phyloP scores from a whole-genome alignment of 768 basidiomycete species.

The Lentinula aciculospora region DNA sequence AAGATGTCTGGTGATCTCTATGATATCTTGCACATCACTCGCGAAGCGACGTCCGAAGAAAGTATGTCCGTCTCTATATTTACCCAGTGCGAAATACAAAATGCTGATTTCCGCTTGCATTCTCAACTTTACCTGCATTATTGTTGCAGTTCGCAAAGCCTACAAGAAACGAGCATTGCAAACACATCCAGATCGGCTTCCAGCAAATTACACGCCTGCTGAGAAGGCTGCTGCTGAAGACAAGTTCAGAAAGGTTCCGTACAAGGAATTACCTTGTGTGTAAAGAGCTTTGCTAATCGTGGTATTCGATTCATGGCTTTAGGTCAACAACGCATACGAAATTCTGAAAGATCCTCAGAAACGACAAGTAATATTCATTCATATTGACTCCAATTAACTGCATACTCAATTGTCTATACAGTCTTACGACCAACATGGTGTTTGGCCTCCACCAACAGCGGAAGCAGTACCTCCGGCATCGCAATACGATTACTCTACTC shows the following conservation, averaged over 20 bases:
- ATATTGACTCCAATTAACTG: neutral
- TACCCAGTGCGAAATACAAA: neutral
- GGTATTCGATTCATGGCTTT: neutral
- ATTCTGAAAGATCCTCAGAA: slow-evolving; percentile 59
- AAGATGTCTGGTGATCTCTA: slow-evolving; percentile 59
- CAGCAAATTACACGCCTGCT: slow-evolving; percentile 44
- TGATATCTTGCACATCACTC: slow-evolving; percentile 49
- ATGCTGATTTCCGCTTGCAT: neutral
- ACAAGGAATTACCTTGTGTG: neutral
- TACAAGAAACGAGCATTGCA: slow-evolving; percentile 67
- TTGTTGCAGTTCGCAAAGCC: slow-evolving; percentile 65
- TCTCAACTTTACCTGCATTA: neutral
- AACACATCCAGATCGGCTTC: slow-evolving; percentile 73
- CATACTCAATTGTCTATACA: slow-evolving; percentile 23
- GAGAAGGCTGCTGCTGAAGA: slow-evolving; percentile 63
- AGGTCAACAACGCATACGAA: slow-evolving; percentile 80
- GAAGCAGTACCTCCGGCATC: slow-evolving; percentile 10
- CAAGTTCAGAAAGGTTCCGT: slow-evolving; percentile 34
- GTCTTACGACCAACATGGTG: slow-evolving; percentile 62
- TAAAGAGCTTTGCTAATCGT: neutral
- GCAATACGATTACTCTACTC: neutral
- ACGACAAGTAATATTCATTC: slow-evolving; percentile 36
- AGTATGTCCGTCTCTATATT: slow-evolving; percentile 36
- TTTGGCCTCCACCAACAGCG: slow-evolving; percentile 62
- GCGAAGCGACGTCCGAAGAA: slow-evolving; percentile 56